Conservation (phyloP, 192 early-diverging fungal species). For the Funneliformis mosseae region DNA sequence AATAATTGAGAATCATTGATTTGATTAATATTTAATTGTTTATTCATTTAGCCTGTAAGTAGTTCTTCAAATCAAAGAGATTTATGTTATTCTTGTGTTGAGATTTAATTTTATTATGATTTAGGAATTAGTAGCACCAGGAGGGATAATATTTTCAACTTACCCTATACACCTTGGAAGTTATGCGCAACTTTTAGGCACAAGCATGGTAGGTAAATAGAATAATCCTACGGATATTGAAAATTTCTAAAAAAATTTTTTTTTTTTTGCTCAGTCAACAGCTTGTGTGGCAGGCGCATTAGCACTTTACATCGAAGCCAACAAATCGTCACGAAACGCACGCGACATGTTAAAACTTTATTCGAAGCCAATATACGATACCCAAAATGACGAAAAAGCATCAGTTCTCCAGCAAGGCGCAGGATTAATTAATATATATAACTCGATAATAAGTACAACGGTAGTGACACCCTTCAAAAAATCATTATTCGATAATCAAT, state of each 20-base stretch:
- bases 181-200: constrained; percentile 54
- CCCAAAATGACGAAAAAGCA: constrained; percentile 3
- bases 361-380: constrained; percentile 31
- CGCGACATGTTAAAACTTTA: constrained; percentile 41
- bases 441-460: constrained; percentile 28
- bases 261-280: constrained; percentile 34
- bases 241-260: neutral
- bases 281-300: constrained; percentile 44
- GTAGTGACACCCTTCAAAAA: constrained; percentile 33
- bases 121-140: constrained; percentile 55
- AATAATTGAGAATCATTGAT: neutral
- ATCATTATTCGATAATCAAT: neutral
- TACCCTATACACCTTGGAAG: constrained; percentile 47
- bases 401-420: constrained; percentile 40
- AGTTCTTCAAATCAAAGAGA: neutral
- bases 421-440: constrained; percentile 38
- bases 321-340: neutral
- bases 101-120: constrained; percentile 37
- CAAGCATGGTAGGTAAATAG: constrained; percentile 55
- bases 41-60: constrained; percentile 3
- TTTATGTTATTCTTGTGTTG: neutral
- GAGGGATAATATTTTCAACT: constrained; percentile 58
- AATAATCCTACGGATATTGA: neutral
- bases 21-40: neutral
- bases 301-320: constrained; percentile 38